These are phyloP conservation scores for Neurospora tetraspora DNA, from an alignment of 495 filamentous ascomycete genomes.

Conservation along the genomic window DNA sequence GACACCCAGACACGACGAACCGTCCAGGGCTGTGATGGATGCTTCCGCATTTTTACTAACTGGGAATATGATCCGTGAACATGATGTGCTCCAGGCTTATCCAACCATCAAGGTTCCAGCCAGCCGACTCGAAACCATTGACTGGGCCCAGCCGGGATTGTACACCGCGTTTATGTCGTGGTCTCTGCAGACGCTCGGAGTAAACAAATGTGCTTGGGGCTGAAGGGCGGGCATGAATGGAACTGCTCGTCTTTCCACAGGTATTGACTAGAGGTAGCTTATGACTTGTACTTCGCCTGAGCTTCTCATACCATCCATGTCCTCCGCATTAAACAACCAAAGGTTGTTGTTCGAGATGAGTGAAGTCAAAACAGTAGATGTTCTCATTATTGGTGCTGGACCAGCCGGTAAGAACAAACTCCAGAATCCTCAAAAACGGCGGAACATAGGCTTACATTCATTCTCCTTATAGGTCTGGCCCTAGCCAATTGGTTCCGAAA, in stretches of 20 bases:
- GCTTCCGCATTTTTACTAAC: background rate
- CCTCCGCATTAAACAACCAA: background rate
- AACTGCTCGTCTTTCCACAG: background rate
- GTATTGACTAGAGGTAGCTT: background rate
- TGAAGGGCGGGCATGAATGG: background rate
- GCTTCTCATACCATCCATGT: background rate
- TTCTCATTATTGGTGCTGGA: slow-evolving; percentile 58
- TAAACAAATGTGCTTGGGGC: background rate
- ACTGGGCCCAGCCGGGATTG: background rate
- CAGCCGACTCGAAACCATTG: background rate
- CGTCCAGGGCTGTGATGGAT: background rate
- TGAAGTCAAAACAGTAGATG: slow-evolving; percentile 25
- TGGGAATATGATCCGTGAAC: background rate
- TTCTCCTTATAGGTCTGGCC: background rate
- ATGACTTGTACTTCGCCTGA: background rate
- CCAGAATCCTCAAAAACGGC: background rate
- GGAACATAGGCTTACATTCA: background rate
- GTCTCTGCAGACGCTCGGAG: background rate
- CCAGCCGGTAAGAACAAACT: slow-evolving; percentile 49
- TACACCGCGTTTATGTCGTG: background rate
- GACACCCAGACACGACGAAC: background rate
- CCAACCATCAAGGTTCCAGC: background rate
- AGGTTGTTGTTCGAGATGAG: background rate
- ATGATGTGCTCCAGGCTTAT: background rate
- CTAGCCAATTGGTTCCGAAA: slow-evolving; percentile 12